A percentile compares a stretch with the other conserved stretches of the same genome.
Evolutionary conservation across 768 basidiomycete genomes (phyloP).

Genomic region (Podaxis sp.): DNA sequence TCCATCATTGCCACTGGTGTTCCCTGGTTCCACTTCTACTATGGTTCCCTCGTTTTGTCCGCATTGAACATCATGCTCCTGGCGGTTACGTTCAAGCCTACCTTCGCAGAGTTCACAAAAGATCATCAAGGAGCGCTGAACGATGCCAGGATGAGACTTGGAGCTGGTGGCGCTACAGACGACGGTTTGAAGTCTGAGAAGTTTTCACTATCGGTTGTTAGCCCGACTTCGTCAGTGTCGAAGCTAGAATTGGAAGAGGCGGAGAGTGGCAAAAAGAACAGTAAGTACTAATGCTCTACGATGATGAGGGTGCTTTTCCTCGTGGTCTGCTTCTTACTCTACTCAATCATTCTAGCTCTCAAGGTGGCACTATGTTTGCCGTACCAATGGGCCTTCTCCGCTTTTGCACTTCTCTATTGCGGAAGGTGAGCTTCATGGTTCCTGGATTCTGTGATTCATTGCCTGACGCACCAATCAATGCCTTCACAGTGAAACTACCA

Average conservation of each 20-base stretch:
- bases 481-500: constrained; percentile 39
- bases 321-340: neutral
- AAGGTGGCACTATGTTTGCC: constrained; percentile 33
- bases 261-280: constrained; percentile 1
- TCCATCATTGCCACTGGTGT: constrained; percentile 43
- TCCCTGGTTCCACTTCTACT: constrained; percentile 55
- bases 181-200: neutral
- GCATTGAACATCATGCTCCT: constrained; percentile 36
- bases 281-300: constrained; percentile 11
- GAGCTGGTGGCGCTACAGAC: neutral
- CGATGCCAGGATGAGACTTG: neutral
- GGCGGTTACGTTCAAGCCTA: constrained; percentile 41
- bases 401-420: constrained; percentile 41
- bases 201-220: neutral
- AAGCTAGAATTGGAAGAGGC: neutral
- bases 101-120: constrained; percentile 14
- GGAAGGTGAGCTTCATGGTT: constrained; percentile 37
- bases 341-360: constrained; percentile 26
- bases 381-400: constrained; percentile 44
- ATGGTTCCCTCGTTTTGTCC: constrained; percentile 48
- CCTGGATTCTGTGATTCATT: neutral
- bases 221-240: neutral
- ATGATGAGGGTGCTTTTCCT: neutral
- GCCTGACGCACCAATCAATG: neutral
- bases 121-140: neutral